Conservation (phyloP, 306 rosid genomes). For the Gynostemma pentaphyllum region DNA sequence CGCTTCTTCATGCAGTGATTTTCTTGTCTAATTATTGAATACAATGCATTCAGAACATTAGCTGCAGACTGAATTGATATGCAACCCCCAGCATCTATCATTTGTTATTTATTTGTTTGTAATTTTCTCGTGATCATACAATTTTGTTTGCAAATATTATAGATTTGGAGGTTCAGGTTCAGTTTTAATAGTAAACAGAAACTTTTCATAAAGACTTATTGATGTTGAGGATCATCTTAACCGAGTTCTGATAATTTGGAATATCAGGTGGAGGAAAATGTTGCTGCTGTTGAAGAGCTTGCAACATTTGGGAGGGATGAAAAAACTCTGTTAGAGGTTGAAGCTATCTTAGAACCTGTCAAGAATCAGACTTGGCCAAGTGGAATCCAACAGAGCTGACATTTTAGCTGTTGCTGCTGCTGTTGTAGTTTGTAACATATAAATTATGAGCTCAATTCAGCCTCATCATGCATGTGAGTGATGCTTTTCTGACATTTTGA, state of each 20-base stretch:
- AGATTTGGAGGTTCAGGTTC: neutral
- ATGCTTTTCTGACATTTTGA: neutral
- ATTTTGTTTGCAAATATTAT: neutral
- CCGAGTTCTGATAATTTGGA: constrained; percentile 1
- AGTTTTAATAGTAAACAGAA: neutral
- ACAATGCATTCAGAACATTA: neutral
- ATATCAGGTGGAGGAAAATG: constrained; percentile 81
- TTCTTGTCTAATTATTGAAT: neutral
- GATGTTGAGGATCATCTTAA: too few species aligned
- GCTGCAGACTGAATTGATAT: neutral
- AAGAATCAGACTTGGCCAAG: constrained; percentile 90
- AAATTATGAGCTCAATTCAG: constrained; percentile 1
- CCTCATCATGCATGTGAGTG: neutral
- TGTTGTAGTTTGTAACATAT: constrained; percentile 1
- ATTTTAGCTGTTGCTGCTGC: constrained; percentile 8
- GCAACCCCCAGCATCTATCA: neutral
- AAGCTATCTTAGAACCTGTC: constrained; percentile 59
- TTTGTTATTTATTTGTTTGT: neutral
- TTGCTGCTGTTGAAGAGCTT: constrained; percentile 72
- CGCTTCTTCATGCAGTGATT: neutral
- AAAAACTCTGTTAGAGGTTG: constrained; percentile 53
- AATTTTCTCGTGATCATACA: neutral
- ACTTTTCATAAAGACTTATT: too few species aligned
- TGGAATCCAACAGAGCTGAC: constrained; percentile 65
- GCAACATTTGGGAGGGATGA: constrained; percentile 49